Percentiles rank a stretch among this genome's conserved stretches.
These are phyloP conservation scores for Suhomyces sp. DNA, from an alignment of 805 yeast species.

Conservation along the genomic window DNA sequence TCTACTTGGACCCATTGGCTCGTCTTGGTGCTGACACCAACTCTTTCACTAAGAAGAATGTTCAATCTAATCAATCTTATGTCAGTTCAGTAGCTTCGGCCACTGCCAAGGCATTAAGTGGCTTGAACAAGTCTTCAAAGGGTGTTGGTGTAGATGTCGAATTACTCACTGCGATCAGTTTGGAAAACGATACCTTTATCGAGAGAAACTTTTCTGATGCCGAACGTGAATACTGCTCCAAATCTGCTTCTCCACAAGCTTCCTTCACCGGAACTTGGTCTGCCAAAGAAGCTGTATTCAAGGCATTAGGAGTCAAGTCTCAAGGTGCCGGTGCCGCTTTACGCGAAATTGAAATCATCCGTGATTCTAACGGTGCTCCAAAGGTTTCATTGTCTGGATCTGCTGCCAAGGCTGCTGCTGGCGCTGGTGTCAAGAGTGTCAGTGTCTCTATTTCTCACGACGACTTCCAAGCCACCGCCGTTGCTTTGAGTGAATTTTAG, in stretches of 20 bases:
- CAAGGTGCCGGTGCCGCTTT: constrained; percentile 95
- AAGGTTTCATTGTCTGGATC: constrained; percentile 70
- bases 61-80: constrained; percentile 47
- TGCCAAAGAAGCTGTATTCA: constrained; percentile 98
- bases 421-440: constrained; percentile 65
- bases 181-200: constrained; percentile 85
- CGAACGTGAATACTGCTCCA: constrained; percentile 76
- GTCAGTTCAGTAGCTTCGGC: constrained; percentile 48
- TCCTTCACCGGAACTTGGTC: constrained; percentile 98
- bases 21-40: constrained; percentile 53
- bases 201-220: constrained; percentile 84
- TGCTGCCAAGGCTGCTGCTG: constrained; percentile 71
- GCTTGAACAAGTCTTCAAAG: constrained; percentile 55
- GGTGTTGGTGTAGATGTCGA: constrained; percentile 98
- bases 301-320: constrained; percentile 83
- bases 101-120: constrained; percentile 61
- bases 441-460: constrained; percentile 94
- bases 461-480: constrained; percentile 96
- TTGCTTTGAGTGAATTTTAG: constrained; percentile 70
- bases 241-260: constrained; percentile 76
- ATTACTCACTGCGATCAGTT: constrained; percentile 73
- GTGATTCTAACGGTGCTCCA: constrained; percentile 78
- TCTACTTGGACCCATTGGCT: constrained; percentile 94
- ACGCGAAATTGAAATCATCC: constrained; percentile 82
- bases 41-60: constrained; percentile 46